Evolutionary conservation across 2,329 filamentous ascomycete species (phyloP), one percentile per base, ranked within the genome.

Genomic region (Hypomyces perniciosus): DNA sequence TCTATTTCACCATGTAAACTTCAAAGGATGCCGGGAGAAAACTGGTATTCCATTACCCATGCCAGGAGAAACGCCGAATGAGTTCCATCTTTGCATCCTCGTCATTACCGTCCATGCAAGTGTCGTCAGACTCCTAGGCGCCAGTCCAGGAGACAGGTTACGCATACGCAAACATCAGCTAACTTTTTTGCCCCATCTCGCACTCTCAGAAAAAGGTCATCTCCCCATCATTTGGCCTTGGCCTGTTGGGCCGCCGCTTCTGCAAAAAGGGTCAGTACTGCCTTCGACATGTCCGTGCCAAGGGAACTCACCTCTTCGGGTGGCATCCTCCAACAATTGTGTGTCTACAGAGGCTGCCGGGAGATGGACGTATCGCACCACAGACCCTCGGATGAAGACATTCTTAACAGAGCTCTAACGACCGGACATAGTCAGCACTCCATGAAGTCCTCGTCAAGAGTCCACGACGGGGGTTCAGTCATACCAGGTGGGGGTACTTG

Each of bases 371-470:
- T 96, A 96, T 61, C 91, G 80, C 57, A 96, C 91, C 41, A 96
- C 91, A 51, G 88, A 95, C 31, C 91, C 91, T 62, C 91, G 82
- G 63, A 96, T 95, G 67, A 96, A 96, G 72, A 96, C 90, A 65
- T 95, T 96, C 75, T 95, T 95, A 58, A 96, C 90, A 13, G 90
- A 82, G 69, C 79, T 83, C 78, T 81, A 52, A 30, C 12, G 30
- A 28, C 27, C 13, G 6, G 12, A 5, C 33, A 30, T 5, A 44
- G 50, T 57, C 13, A 57, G 51, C 30, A 38, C 13, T 37, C 20
- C 20, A 12, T 28, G 9, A 12, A 9, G 9, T 9, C 10, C 12
- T 12, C 26, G 7, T 27, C n/a, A 5, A 7, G n/a, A 12, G 8
- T 29, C 46, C 9, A 28, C 5, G 20, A 33, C 8, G 12, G 28